Conservation (phyloP, 306 rosid genomes). For the Quercus mongolica region DNA sequence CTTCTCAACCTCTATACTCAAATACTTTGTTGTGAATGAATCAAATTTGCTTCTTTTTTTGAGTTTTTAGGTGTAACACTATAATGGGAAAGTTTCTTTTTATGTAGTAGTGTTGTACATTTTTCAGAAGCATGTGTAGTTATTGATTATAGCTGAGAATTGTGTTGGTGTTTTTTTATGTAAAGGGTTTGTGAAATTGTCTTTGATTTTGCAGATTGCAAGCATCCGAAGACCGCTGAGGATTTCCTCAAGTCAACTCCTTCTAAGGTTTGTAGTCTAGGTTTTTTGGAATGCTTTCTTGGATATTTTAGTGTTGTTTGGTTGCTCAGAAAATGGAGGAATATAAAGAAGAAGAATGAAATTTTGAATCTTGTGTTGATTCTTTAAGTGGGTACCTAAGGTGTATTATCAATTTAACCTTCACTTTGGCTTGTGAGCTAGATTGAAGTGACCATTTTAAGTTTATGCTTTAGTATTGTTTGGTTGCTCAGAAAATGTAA, state of each 20-base stretch:
- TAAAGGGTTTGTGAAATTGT: not conserved
- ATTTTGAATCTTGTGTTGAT: constrained; percentile 11
- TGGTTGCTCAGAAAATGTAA: no score
- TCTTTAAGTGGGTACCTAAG: not conserved
- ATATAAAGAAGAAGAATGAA: constrained; percentile 6
- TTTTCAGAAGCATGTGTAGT: not conserved
- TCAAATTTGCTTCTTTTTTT: not conserved
- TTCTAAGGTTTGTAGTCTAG: constrained; percentile 40
- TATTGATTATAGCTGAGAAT: not conserved
- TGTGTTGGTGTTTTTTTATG: not conserved
- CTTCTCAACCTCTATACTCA: no score
- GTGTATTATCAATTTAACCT: not conserved
- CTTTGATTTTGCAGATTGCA: constrained; percentile 56
- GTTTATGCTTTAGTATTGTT: no score
- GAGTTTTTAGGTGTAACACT: not conserved
- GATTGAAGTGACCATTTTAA: not conserved
- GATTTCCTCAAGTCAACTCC: constrained; percentile 79
- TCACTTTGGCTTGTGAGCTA: not conserved
- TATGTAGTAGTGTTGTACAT: no score
- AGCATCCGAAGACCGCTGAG: constrained; percentile 78
- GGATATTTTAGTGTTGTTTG: constrained; percentile 5
- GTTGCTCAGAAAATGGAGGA: constrained; percentile 5
- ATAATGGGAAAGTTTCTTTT: no score
- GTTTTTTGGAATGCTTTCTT: not conserved
- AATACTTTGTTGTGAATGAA: no score